Percentiles rank a stretch among this genome's conserved stretches.
phyloP scores from a whole-genome alignment of 345 rosid genomes.

The Carallia brachiata region DNA sequence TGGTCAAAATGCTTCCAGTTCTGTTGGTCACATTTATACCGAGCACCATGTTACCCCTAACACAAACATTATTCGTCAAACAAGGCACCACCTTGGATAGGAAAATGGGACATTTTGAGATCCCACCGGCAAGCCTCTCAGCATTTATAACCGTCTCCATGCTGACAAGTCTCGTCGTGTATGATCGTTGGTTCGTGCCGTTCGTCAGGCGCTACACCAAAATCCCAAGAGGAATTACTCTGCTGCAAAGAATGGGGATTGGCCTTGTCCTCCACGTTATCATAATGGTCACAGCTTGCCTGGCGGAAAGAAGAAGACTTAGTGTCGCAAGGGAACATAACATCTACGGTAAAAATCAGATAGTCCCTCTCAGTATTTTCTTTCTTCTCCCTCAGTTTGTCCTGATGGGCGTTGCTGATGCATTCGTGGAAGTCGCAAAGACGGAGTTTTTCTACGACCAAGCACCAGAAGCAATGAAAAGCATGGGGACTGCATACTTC shows the following conservation, averaged over 20 bases:
- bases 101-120: slow-evolving; percentile 50
- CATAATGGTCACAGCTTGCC: slow-evolving; percentile 50
- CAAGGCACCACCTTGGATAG: slow-evolving; percentile 64
- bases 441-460: slow-evolving; percentile 90
- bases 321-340: slow-evolving; percentile 40
- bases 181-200: slow-evolving; percentile 56
- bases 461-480: slow-evolving; percentile 78
- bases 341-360: slow-evolving; percentile 18
- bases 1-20: slow-evolving; percentile 62
- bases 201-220: slow-evolving; percentile 37
- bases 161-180: slow-evolving; percentile 50
- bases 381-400: slow-evolving; percentile 70
- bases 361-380: slow-evolving; percentile 58
- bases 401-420: slow-evolving; percentile 70
- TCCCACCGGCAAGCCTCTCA: slow-evolving; percentile 67
- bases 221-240: slow-evolving; percentile 70
- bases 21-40: slow-evolving; percentile 45
- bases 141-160: slow-evolving; percentile 68
- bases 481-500: slow-evolving; percentile 73
- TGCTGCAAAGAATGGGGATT: slow-evolving; percentile 76
- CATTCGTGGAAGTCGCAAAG: slow-evolving; percentile 71
- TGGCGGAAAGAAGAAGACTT: slow-evolving; percentile 62
- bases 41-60: slow-evolving; percentile 46
- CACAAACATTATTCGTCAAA: slow-evolving; percentile 58
- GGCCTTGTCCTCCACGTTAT: slow-evolving; percentile 51